Conservation (phyloP, 345 rosid species). For the Euphorbia lathyris region DNA sequence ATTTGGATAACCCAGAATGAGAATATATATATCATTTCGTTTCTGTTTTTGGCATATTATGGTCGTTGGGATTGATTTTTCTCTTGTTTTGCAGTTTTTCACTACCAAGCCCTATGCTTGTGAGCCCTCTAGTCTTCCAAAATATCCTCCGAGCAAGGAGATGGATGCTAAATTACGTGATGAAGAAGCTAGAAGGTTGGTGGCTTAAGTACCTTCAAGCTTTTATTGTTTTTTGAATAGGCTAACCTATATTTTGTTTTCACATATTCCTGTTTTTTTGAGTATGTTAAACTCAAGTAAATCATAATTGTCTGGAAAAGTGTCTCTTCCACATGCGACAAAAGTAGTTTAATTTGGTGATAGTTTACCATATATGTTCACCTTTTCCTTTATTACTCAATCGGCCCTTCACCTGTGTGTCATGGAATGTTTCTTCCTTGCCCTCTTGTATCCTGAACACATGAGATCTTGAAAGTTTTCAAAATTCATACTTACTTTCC, state of each 20-base stretch:
- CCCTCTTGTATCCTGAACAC: background rate
- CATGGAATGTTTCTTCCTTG: background rate
- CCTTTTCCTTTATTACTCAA: background rate
- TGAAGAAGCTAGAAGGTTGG: conserved; percentile 35
- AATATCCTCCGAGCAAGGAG: conserved; percentile 36
- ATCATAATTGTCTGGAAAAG: background rate
- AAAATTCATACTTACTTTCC: background rate
- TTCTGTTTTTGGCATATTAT: background rate
- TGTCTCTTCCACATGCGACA: background rate
- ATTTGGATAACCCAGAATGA: background rate
- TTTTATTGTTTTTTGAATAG: background rate
- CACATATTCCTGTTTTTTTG: background rate
- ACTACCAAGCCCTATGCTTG: conserved; percentile 33
- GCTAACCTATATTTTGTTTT: background rate
- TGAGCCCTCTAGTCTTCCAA: conserved; percentile 38
- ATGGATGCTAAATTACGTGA: conserved; percentile 36
- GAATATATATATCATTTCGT: background rate
- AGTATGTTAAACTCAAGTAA: background rate
- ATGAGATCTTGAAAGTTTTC: background rate
- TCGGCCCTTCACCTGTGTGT: background rate
- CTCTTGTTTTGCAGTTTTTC: conserved; percentile 29
- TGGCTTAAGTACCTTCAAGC: background rate
- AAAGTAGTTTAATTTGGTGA: background rate
- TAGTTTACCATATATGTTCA: background rate
- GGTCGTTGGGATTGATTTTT: conserved; percentile 4